Evolutionary conservation across 1,284 basidiomycete species (phyloP).

Genomic region (Amylostereum areolatum): DNA sequence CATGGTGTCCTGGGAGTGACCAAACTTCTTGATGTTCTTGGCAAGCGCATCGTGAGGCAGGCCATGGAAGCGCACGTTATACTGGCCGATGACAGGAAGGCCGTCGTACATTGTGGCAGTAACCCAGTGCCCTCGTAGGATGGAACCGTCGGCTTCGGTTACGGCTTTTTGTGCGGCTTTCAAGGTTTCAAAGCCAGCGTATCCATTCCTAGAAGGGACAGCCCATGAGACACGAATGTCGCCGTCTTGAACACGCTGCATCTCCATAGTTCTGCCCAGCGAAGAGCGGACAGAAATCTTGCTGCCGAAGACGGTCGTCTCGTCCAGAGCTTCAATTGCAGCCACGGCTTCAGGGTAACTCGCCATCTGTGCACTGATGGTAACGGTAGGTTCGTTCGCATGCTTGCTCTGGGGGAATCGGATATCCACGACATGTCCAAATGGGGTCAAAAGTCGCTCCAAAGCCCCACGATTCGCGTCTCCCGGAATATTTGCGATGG

Average conservation of each 20-base stretch:
- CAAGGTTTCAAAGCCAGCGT: slow-evolving; percentile 48
- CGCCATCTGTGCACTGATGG: slow-evolving; percentile 39
- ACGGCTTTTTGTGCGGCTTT: slow-evolving; percentile 44
- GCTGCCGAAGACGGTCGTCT: slow-evolving; percentile 28
- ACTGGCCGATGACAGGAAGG: slow-evolving; percentile 45
- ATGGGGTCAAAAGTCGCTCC: slow-evolving; percentile 19
- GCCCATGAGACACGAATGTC: slow-evolving; percentile 39
- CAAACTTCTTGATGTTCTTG: slow-evolving; percentile 38
- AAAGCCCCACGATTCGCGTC: slow-evolving; percentile 11
- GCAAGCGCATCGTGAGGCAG: slow-evolving; percentile 40
- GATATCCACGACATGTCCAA: slow-evolving; percentile 41
- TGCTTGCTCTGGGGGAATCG: slow-evolving; percentile 21
- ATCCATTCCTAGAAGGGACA: slow-evolving; percentile 44
- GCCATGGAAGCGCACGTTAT: slow-evolving; percentile 50
- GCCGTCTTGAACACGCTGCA: slow-evolving; percentile 37
- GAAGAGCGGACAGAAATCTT: slow-evolving; percentile 36
- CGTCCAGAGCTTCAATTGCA: slow-evolving; percentile 44
- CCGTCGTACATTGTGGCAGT: slow-evolving; percentile 44
- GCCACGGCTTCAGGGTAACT: slow-evolving; percentile 39
- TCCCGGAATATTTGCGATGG: slow-evolving; percentile 26
- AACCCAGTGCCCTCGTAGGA: slow-evolving; percentile 32
- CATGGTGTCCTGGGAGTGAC: slow-evolving; percentile 41
- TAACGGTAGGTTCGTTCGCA: slow-evolving; percentile 17
- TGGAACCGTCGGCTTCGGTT: slow-evolving; percentile 25
- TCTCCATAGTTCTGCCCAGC: slow-evolving; percentile 28